These are phyloP conservation scores for Cercophora scortea DNA, from an alignment of 495 filamentous ascomycete genomes.

Conservation along the genomic window DNA sequence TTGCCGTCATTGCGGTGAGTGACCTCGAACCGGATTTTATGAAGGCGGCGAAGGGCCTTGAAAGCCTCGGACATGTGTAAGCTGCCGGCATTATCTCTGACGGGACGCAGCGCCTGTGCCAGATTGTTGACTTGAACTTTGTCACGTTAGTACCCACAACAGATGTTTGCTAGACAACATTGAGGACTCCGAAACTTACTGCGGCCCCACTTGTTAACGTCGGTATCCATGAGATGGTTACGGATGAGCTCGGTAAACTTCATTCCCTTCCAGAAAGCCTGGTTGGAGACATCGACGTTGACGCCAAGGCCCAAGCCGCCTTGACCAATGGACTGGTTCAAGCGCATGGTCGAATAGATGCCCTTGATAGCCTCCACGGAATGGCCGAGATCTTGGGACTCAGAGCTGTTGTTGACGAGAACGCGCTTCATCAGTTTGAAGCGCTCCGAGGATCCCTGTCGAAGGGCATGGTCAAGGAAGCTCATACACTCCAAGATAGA, in stretches of 20 bases:
- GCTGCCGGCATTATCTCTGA: neutral
- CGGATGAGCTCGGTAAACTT: slow-evolving; percentile 21
- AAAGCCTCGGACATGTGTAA: slow-evolving; percentile 30
- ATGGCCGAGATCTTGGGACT: slow-evolving; percentile 7
- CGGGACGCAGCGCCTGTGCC: slow-evolving; percentile 10
- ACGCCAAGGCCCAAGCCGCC: slow-evolving; percentile 53
- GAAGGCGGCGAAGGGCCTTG: slow-evolving; percentile 46
- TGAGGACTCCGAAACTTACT: neutral
- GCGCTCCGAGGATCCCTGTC: slow-evolving; percentile 58
- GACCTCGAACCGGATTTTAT: slow-evolving; percentile 59
- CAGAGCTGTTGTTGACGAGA: slow-evolving; percentile 53
- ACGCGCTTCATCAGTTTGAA: slow-evolving; percentile 65
- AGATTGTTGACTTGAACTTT: slow-evolving; percentile 6
- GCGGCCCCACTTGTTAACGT: slow-evolving; percentile 5
- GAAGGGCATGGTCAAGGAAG: slow-evolving; percentile 84
- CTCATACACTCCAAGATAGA: slow-evolving; percentile 71
- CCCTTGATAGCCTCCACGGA: slow-evolving; percentile 71
- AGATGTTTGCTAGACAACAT: neutral
- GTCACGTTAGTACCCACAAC: neutral
- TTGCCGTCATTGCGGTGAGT: slow-evolving; percentile 47
- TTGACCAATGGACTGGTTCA: slow-evolving; percentile 41
- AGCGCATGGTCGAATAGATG: slow-evolving; percentile 71
- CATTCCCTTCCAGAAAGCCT: slow-evolving; percentile 59
- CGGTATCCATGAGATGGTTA: slow-evolving; percentile 9
- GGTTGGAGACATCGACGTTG: slow-evolving; percentile 77